Evolutionary conservation across 257 asterid genomes (phyloP), one percentile per base, ranked within the genome.

Genomic region (Paulownia fortunei): DNA sequence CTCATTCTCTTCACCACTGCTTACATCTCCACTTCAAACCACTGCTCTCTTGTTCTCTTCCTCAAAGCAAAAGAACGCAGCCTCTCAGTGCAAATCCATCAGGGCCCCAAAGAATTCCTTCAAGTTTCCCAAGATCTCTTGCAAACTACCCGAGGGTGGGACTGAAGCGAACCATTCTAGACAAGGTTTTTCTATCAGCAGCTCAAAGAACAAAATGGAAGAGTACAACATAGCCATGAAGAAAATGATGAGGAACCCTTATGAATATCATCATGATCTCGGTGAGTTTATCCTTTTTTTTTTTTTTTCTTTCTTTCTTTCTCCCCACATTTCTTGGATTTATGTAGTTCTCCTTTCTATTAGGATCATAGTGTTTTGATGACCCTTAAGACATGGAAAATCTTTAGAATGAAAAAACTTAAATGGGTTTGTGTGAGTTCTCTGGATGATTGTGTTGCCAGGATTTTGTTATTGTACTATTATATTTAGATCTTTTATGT

Each of bases 241-340:
- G 89, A 86, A 82, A 39, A 88, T 94, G 92, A 94, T 92, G 98
- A 92, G 97, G 83, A 94, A 94, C 81, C 98, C 98, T 7, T 94
- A 84, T 61, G 97, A 91, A 65, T 94, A 94, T 80, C 97, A 94
- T 79, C 98, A 92, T 69, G 98, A 92, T 84, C 93, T 94, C 34
- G 97, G 98, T 92, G 42, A 49, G 86, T 74, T 66, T n/a, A n/a
- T n/a, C n/a, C n/a, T n/a, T 51, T 37, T 23, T 2, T 16, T 32
- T 26, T 26, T 9, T 16, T 41, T 39, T 41, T 24, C 18, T 42
- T 34, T 79, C 5, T 8, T 34, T 32, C 2, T 34, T 58, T 3
- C 3, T 32, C 34, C 23, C 58, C n/a, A 63, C 36, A 10, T 52
- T 52, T 78, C 61, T 65, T 10, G 37, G 21, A 6, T 54, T 41